phyloP scores from a whole-genome alignment of 169 alveolate species.

The Blepharisma undulans region DNA sequence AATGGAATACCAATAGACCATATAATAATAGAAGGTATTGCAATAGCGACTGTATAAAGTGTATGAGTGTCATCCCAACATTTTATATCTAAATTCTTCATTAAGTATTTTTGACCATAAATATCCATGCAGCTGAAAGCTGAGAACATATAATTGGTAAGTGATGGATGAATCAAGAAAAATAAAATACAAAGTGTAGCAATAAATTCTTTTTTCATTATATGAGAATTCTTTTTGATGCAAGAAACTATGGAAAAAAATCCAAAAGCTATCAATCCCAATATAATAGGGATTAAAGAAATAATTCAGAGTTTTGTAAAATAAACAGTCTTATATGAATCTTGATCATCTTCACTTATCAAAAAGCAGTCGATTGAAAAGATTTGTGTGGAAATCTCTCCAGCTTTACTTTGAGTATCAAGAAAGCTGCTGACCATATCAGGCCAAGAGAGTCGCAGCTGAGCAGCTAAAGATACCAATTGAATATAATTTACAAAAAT shows the following conservation, averaged over 20 bases:
- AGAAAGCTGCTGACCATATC: not conserved
- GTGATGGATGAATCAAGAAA: not conserved
- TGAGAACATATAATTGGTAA: not conserved
- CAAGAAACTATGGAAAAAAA: not conserved
- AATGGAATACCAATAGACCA: slow-evolving; percentile 38
- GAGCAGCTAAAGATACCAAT: slow-evolving; percentile 6
- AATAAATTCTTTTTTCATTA: not conserved
- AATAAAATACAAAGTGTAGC: not conserved
- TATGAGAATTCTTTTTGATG: slow-evolving; percentile 26
- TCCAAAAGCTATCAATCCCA: not conserved
- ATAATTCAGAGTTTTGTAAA: not conserved
- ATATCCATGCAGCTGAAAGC: not conserved
- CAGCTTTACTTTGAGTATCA: not conserved
- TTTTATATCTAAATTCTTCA: not conserved
- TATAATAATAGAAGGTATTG: slow-evolving; percentile 4
- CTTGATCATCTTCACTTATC: not conserved
- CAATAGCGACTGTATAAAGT: not conserved
- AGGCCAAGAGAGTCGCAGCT: slow-evolving; percentile 52
- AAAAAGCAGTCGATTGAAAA: slow-evolving; percentile 24
- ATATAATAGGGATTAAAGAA: not conserved
- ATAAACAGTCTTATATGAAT: not conserved
- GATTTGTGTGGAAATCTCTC: not conserved
- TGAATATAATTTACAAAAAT: slow-evolving; percentile 49
- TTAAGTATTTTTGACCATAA: not conserved
- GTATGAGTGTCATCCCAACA: slow-evolving; percentile 19